Evolutionary conservation across 2,329 filamentous ascomycete species (phyloP).

Genomic region (Scedosporium dehoogii): DNA sequence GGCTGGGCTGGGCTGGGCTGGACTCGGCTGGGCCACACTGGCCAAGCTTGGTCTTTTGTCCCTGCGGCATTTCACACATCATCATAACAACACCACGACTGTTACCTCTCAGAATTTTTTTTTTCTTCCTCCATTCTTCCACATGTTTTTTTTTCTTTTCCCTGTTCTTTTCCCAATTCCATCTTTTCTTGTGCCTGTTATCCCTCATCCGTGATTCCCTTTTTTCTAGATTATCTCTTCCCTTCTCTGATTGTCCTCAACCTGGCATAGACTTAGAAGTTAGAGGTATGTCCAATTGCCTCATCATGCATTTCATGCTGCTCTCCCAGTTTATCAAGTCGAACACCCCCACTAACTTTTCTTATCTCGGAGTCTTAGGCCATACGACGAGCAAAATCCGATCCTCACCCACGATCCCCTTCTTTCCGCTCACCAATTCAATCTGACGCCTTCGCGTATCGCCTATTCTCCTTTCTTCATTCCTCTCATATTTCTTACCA

Average conservation of each 20-base stretch:
- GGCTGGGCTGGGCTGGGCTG: background rate
- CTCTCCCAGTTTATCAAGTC: background rate
- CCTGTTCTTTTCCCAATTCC: background rate
- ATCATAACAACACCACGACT: slow-evolving; percentile 3
- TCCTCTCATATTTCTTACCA: slow-evolving; percentile 14
- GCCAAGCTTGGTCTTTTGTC: background rate
- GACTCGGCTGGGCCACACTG: background rate
- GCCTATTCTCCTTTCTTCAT: slow-evolving; percentile 5
- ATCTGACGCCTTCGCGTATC: slow-evolving; percentile 4
- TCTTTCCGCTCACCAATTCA: slow-evolving; percentile 10
- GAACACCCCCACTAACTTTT: background rate
- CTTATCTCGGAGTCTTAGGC: background rate
- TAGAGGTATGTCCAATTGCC: background rate
- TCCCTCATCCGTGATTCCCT: background rate
- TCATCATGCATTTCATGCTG: background rate
- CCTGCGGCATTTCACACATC: slow-evolving; percentile 7
- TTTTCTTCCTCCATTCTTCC: slow-evolving; percentile 2
- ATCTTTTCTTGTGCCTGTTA: background rate
- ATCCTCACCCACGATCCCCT: background rate
- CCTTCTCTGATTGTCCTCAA: background rate
- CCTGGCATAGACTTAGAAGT: background rate
- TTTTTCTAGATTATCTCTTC: slow-evolving; percentile 1
- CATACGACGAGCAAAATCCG: background rate
- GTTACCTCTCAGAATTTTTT: background rate
- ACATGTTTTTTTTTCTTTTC: slow-evolving; percentile 2